Conservation (phyloP, 176 grass and related monocot species). For the barley (Hordeum vulgare) region MorexV3_pseudomolecules_assembly NC_058522.1:12276517-12277016, state of each 20-base stretch:
- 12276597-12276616: background rate
- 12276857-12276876: no score
- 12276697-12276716: background rate
- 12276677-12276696: no score
- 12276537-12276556: no score
- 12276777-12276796: background rate
- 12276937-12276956: background rate
- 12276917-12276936: no score
- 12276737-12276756: conserved; percentile 31
- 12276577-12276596: no score
- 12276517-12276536: background rate
- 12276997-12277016: background rate
- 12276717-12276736: conserved; percentile 12
- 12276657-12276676: no score
- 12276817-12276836: background rate
- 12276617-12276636: no score
- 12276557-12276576: no score
- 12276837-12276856: background rate
- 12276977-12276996: background rate
- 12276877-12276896: background rate
- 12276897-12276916: background rate
- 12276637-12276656: no score
- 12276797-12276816: background rate
- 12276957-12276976: background rate
- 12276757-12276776: conserved; percentile 33